Conservation (phyloP, 768 basidiomycete genomes). For the Amanita pseudoporphyria region DNA sequence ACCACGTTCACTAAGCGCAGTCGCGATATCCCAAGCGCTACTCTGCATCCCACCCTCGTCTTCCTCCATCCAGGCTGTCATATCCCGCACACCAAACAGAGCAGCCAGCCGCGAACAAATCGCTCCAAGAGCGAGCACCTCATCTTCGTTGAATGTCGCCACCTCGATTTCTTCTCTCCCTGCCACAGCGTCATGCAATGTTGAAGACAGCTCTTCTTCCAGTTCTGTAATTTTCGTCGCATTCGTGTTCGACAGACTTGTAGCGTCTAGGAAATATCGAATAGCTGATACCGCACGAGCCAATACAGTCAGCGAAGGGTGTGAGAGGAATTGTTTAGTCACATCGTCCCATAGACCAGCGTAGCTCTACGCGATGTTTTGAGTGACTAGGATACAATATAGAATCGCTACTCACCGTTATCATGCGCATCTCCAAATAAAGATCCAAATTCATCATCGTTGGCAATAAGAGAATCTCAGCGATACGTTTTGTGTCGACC, state of each 20-base stretch:
- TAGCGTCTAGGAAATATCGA: conserved; percentile 60
- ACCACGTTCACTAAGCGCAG: conserved; percentile 77
- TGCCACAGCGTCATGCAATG: conserved; percentile 70
- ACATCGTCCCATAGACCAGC: conserved; percentile 89
- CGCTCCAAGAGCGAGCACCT: conserved; percentile 59
- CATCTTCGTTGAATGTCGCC: conserved; percentile 77
- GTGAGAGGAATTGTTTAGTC: conserved; percentile 83
- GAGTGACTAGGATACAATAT: neutral
- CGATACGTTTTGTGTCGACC: conserved; percentile 74
- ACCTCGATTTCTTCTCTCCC: conserved; percentile 81
- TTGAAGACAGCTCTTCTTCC: conserved; percentile 73
- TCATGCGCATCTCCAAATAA: conserved; percentile 91
- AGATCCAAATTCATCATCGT: conserved; percentile 82
- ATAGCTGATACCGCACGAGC: conserved; percentile 65
- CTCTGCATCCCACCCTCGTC: conserved; percentile 86
- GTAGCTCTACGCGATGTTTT: conserved; percentile 50
- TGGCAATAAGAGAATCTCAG: conserved; percentile 71
- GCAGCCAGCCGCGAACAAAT: conserved; percentile 64
- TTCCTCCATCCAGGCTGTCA: conserved; percentile 79
- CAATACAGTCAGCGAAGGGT: conserved; percentile 71
- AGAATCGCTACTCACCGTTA: conserved; percentile 45
- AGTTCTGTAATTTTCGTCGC: conserved; percentile 81
- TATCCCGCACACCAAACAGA: conserved; percentile 59
- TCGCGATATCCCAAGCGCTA: conserved; percentile 82
- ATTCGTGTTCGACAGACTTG: conserved; percentile 77